Percentiles rank a stretch among this genome's conserved stretches.
Conservation (phyloP, 306 rosid species). For the Ceratonia siliqua region DNA sequence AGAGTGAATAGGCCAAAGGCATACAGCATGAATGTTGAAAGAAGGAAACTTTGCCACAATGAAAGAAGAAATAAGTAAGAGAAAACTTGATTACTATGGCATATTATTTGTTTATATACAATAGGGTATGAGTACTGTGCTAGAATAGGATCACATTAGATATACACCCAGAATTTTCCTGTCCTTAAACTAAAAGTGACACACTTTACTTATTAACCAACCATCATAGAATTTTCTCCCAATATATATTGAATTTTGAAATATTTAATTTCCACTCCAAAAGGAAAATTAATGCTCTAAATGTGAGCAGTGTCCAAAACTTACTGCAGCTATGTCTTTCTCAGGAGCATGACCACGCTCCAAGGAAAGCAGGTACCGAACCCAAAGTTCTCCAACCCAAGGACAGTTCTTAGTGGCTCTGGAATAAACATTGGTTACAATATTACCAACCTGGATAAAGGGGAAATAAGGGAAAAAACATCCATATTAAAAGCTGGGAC, state of each 20-base stretch:
- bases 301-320: conserved; percentile 34
- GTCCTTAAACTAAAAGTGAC: conserved; percentile 27
- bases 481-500: conserved; percentile 17
- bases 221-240: not conserved
- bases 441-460: conserved; percentile 65
- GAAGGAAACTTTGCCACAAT: conserved; percentile 6
- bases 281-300: conserved; percentile 14
- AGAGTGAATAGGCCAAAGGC: not conserved
- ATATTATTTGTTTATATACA: not conserved
- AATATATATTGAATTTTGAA: not conserved
- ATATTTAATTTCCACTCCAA: conserved; percentile 28
- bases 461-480: not conserved
- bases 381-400: conserved; percentile 92
- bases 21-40: not conserved
- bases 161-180: conserved; percentile 2
- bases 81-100: not conserved
- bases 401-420: conserved; percentile 92
- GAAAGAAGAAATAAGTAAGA: not conserved
- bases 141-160: not conserved
- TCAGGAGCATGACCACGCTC: conserved; percentile 82
- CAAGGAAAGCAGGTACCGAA: conserved; percentile 69
- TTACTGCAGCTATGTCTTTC: conserved; percentile 71
- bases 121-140: not conserved
- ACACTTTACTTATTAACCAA: conserved; percentile 15
- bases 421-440: conserved; percentile 61